phyloP scores from a whole-genome alignment of 1,284 basidiomycete genomes.

The Farysia itapuensis region DNA sequence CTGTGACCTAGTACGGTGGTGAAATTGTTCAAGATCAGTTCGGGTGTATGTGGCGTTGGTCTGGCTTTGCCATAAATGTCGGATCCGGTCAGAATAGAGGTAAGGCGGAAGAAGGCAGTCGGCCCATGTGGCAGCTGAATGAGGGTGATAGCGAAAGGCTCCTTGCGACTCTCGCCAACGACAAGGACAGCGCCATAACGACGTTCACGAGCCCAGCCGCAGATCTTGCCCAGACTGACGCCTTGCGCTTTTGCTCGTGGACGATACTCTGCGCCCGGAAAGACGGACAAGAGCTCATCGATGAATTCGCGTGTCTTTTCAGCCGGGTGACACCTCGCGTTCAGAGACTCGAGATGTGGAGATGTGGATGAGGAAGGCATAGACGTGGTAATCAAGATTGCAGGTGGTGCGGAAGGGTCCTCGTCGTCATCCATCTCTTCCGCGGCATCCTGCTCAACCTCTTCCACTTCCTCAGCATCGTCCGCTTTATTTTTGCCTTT shows the following conservation, averaged over 20 bases:
- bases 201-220: slow-evolving; percentile 86
- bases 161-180: slow-evolving; percentile 82
- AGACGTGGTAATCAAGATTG: slow-evolving; percentile 54
- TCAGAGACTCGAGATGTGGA: slow-evolving; percentile 57
- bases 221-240: slow-evolving; percentile 89
- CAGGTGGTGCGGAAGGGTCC: slow-evolving; percentile 48
- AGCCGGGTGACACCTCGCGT: slow-evolving; percentile 67
- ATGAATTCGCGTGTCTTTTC: slow-evolving; percentile 64
- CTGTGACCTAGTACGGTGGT: slow-evolving; percentile 89
- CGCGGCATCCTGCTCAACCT: slow-evolving; percentile 52
- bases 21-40: slow-evolving; percentile 93
- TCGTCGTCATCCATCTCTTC: slow-evolving; percentile 39
- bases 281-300: slow-evolving; percentile 84
- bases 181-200: slow-evolving; percentile 86
- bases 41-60: slow-evolving; percentile 88
- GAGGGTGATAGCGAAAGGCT: slow-evolving; percentile 83
- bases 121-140: slow-evolving; percentile 89
- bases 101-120: slow-evolving; percentile 92
- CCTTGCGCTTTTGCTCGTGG: slow-evolving; percentile 86
- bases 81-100: slow-evolving; percentile 80
- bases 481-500: slow-evolving; percentile 1
- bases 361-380: slow-evolving; percentile 52
- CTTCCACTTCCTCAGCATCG: slow-evolving; percentile 10
- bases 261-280: slow-evolving; percentile 93
- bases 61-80: slow-evolving; percentile 85